Conservation (phyloP, 2,329 filamentous ascomycete species). For the Huntiella bhutanensis region DNA sequence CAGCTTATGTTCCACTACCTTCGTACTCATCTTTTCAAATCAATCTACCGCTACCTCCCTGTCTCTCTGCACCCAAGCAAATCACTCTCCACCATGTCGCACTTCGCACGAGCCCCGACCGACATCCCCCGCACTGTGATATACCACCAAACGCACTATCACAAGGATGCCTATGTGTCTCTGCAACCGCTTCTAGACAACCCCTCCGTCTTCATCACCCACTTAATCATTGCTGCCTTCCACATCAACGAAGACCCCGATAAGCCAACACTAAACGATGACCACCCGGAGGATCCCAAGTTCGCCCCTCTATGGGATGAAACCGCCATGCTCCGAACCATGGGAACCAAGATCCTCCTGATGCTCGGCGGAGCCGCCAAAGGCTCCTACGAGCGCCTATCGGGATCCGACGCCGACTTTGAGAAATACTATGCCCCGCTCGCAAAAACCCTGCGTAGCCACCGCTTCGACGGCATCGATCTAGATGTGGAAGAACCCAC, state of each 20-base stretch:
- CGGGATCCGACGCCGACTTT: constrained; percentile 37
- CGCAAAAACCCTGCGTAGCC: constrained; percentile 40
- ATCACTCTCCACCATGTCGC: not conserved
- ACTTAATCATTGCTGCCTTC: constrained; percentile 72
- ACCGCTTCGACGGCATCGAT: constrained; percentile 50
- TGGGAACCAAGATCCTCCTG: constrained; percentile 60
- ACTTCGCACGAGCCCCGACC: constrained; percentile 18
- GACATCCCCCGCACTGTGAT: constrained; percentile 24
- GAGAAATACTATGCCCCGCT: constrained; percentile 57
- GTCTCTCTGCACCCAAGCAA: not conserved
- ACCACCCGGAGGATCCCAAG: constrained; percentile 44
- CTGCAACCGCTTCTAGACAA: constrained; percentile 32
- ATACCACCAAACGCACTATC: constrained; percentile 38
- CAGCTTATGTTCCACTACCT: not conserved
- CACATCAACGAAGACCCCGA: constrained; percentile 55
- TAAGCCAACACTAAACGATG: constrained; percentile 63
- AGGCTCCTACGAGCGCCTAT: constrained; percentile 44
- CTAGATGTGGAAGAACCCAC: constrained; percentile 66
- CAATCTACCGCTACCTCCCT: not conserved
- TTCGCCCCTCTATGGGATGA: constrained; percentile 66
- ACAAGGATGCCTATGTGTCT: constrained; percentile 26
- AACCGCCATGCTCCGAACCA: constrained; percentile 47
- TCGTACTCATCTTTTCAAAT: not conserved
- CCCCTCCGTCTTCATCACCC: constrained; percentile 34
- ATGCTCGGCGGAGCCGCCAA: constrained; percentile 77